Evolutionary conservation across 495 filamentous ascomycete genomes (phyloP).

Genomic region (Annulohypoxylon bovei): DNA sequence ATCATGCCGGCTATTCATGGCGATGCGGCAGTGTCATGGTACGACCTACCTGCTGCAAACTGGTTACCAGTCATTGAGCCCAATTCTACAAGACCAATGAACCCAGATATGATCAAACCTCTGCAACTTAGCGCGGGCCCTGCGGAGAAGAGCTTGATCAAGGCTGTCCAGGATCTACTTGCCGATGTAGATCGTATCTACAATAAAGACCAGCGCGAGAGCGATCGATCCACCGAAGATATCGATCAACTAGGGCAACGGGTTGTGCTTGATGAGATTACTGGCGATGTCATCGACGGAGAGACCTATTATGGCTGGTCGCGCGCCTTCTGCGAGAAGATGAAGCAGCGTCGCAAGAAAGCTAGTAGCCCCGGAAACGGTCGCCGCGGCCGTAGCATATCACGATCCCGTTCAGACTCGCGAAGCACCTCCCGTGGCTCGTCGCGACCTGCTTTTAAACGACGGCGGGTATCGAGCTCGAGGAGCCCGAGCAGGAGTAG

Average conservation of each 20-base stretch:
- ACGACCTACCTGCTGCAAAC: slow-evolving; percentile 87
- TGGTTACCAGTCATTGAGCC: slow-evolving; percentile 80
- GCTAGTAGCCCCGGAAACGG: slow-evolving; percentile 29
- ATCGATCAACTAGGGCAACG: slow-evolving; percentile 79
- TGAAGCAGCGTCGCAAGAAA: slow-evolving; percentile 69
- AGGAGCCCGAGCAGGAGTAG: slow-evolving; percentile 28
- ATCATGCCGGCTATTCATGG: slow-evolving; percentile 81
- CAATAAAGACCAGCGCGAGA: slow-evolving; percentile 48
- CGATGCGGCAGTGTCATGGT: slow-evolving; percentile 77
- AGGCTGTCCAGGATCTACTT: slow-evolving; percentile 74
- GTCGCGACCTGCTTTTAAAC: slow-evolving; percentile 47
- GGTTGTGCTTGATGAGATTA: slow-evolving; percentile 67
- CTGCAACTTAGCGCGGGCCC: slow-evolving; percentile 78
- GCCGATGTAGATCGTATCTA: slow-evolving; percentile 74
- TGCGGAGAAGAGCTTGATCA: slow-evolving; percentile 70
- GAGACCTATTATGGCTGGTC: slow-evolving; percentile 92
- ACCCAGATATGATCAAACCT: slow-evolving; percentile 75
- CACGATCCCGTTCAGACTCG: slow-evolving; percentile 50
- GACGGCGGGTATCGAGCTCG: slow-evolving; percentile 46
- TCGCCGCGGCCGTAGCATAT: slow-evolving; percentile 34
- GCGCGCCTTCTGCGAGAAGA: slow-evolving; percentile 78
- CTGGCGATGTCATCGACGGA: slow-evolving; percentile 66
- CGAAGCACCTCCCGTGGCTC: slow-evolving; percentile 44
- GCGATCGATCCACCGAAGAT: slow-evolving; percentile 57
- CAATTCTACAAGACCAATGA: slow-evolving; percentile 77